These are phyloP conservation scores for Xylogone sp. DNA, from an alignment of 2,329 filamentous ascomycete species.

Conservation along the genomic window DNA sequence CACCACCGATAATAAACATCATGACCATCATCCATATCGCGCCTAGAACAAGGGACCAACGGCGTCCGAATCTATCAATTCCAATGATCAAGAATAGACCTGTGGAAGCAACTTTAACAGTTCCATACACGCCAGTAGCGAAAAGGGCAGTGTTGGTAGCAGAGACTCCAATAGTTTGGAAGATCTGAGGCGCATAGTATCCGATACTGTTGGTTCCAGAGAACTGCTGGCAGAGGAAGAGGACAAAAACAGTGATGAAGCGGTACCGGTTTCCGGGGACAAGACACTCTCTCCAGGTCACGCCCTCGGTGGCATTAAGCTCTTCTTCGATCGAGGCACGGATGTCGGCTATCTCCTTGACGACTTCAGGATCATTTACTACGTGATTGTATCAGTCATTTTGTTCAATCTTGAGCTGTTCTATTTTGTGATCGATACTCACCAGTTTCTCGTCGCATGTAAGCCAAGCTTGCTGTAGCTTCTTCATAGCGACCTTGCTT, in stretches of 20 bases:
- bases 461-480: slow-evolving; percentile 50
- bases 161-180: slow-evolving; percentile 57
- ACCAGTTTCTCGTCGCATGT: slow-evolving; percentile 52
- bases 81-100: slow-evolving; percentile 45
- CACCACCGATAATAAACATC: slow-evolving; percentile 48
- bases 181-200: slow-evolving; percentile 47
- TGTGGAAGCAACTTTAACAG: slow-evolving; percentile 63
- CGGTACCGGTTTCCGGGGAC: slow-evolving; percentile 44
- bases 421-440: background rate
- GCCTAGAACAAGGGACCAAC: slow-evolving; percentile 43
- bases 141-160: slow-evolving; percentile 57
- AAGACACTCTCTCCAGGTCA: slow-evolving; percentile 47
- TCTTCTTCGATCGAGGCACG: slow-evolving; percentile 65
- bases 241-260: slow-evolving; percentile 34
- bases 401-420: no score
- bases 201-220: slow-evolving; percentile 18
- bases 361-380: slow-evolving; percentile 49
- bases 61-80: slow-evolving; percentile 45
- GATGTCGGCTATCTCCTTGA: slow-evolving; percentile 60
- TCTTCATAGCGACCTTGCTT: slow-evolving; percentile 59
- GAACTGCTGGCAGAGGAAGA: slow-evolving; percentile 41
- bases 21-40: slow-evolving; percentile 46
- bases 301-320: slow-evolving; percentile 64
- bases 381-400: slow-evolving; percentile 28
- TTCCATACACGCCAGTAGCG: slow-evolving; percentile 68